Conservation (phyloP, 441 rosid genomes). For the Erodium moschatum region DNA sequence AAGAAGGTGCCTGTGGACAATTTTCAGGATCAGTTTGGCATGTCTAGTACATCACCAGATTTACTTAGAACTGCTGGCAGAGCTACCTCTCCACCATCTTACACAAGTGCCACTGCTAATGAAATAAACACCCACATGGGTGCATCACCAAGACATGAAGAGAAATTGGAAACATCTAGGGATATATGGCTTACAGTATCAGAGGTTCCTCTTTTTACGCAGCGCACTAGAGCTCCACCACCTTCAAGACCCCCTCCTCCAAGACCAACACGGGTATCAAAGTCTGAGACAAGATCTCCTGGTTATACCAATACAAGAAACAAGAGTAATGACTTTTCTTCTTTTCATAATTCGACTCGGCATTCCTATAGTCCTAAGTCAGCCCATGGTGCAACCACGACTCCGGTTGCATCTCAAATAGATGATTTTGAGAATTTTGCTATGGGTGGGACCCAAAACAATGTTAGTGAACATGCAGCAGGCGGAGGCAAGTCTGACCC, state of each 20-base stretch:
- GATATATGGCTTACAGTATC: constrained; percentile 88
- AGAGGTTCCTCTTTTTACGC: constrained; percentile 79
- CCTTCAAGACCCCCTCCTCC: constrained; percentile 35
- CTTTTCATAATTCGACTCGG: constrained; percentile 37
- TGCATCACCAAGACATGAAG: constrained; percentile 38
- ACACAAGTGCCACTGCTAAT: constrained; percentile 28
- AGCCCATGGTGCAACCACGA: constrained; percentile 31
- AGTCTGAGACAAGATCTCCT: constrained; percentile 30
- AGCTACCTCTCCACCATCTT: constrained; percentile 36
- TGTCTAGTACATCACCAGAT: constrained; percentile 35
- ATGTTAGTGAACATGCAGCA: constrained; percentile 28
- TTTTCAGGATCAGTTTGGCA: constrained; percentile 39
- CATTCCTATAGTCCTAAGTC: constrained; percentile 37
- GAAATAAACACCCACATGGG: constrained; percentile 33
- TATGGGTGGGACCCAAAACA: constrained; percentile 35
- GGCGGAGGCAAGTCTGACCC: constrained; percentile 30
- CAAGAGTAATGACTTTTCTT: constrained; percentile 42
- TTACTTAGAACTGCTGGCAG: constrained; percentile 32
- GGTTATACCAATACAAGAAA: constrained; percentile 34
- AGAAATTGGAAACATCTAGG: constrained; percentile 42
- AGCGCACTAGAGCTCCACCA: constrained; percentile 73
- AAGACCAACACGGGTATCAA: constrained; percentile 53
- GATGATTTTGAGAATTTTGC: constrained; percentile 67
- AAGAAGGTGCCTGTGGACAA: constrained; percentile 35
- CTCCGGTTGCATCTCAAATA: constrained; percentile 38